These are phyloP conservation scores for Suillus tomentosus DNA, from an alignment of 768 basidiomycete species.

Conservation along the genomic window DNA sequence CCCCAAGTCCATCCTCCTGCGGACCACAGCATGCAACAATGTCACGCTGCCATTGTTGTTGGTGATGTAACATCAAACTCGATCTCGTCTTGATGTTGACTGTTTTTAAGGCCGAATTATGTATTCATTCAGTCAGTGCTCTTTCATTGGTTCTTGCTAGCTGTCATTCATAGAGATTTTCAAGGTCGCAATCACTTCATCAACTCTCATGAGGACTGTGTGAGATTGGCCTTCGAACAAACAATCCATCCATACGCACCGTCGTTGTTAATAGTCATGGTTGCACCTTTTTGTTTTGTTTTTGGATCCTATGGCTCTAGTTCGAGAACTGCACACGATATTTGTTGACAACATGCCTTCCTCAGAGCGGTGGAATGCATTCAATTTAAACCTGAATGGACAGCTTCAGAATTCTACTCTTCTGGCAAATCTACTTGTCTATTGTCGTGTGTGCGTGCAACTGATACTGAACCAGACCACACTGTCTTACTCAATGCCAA, in stretches of 20 bases:
- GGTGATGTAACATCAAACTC: slow-evolving; percentile 16
- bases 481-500: slow-evolving; percentile 53
- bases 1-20: neutral
- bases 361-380: slow-evolving; percentile 43
- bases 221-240: slow-evolving; percentile 40
- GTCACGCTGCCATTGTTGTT: slow-evolving; percentile 24
- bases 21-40: slow-evolving; percentile 8
- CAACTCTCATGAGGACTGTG: slow-evolving; percentile 47
- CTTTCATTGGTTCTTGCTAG: neutral
- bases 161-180: neutral
- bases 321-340: slow-evolving; percentile 45
- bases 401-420: slow-evolving; percentile 57
- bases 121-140: slow-evolving; percentile 30
- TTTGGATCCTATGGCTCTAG: slow-evolving; percentile 49
- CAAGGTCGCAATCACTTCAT: slow-evolving; percentile 38
- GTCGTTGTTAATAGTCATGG: slow-evolving; percentile 39
- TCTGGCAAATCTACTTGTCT: slow-evolving; percentile 40
- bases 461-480: slow-evolving; percentile 37
- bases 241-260: slow-evolving; percentile 31
- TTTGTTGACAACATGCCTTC: slow-evolving; percentile 50
- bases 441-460: neutral
- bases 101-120: slow-evolving; percentile 30
- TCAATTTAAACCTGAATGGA: slow-evolving; percentile 44
- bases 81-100: slow-evolving; percentile 11
- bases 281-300: slow-evolving; percentile 52